Evolutionary conservation across 306 rosid genomes (phyloP), one percentile per base, ranked within the genome.

Genomic region (Vigna mungo): DNA sequence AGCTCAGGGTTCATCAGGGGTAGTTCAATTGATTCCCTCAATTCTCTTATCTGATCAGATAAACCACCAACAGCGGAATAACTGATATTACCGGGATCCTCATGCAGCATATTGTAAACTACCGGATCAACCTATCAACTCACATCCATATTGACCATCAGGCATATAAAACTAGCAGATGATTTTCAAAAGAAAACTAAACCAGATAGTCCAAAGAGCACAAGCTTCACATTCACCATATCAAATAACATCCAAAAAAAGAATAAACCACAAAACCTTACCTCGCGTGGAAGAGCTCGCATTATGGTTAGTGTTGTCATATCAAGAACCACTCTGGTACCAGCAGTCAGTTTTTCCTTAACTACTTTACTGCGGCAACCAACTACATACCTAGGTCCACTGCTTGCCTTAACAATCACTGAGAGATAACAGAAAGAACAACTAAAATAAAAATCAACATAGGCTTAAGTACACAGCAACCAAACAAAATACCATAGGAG

Each of bases 1-100:
- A 95, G 92, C 86, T 95, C 99, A 20, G 99, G 99, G 64, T 95
- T 95, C 98, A 89, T 95, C 67, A 95, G 88, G 70, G 99, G 99
- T 66, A 95, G 76, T 81, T 95, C 99, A 70, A 95, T 89, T 18
- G 96, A 92, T 72, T 95, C 99, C 75, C 99, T 92, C 87, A 95
- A 78, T 65, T 95, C 99, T 83, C 99, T 89, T 61, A 95, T 92
- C 87, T 95, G 99, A 78, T 92, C 99, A 70, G 98, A 91, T 74
- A 95, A 85, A 65, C 99, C 99, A 68, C 99, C 99, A 14, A 95
- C 97, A 2, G 96, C 99, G 9, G 99, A 92, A 85, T 95, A 95
- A 83, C 99, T 95, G 81, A 95, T 84, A 85, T 95, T 95, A 47
- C 98, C 99, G 1, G 97, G 99, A 81, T 95, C 98, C 83, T 95